These are phyloP conservation scores for Houttuynia cordata DNA, from an alignment of 164 flowering plant species.

Conservation along the genomic window DNA sequence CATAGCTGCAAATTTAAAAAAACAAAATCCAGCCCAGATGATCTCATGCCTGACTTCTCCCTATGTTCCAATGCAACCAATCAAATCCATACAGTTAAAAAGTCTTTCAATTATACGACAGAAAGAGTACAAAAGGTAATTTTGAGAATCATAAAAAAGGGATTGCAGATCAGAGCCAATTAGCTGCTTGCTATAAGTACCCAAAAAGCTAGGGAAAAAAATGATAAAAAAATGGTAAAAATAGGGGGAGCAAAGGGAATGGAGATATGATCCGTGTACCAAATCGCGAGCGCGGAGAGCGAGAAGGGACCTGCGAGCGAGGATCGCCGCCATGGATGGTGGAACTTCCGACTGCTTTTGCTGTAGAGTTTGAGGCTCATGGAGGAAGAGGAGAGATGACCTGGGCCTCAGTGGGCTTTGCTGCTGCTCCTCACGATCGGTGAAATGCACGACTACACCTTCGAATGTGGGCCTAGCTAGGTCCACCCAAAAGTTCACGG, in stretches of 20 bases:
- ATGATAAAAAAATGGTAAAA: neutral
- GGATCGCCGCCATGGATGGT: constrained; percentile 5
- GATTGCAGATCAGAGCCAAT: too few relatives aligned
- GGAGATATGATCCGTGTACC: neutral
- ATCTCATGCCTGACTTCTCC: neutral
- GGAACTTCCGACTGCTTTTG: neutral
- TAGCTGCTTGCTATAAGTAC: neutral
- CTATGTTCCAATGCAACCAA: neutral
- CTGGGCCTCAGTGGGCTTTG: neutral
- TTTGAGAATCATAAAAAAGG: too few relatives aligned
- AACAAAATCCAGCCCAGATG: neutral
- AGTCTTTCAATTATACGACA: too few relatives aligned
- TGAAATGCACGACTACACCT: too few relatives aligned
- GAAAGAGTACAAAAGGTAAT: too few relatives aligned
- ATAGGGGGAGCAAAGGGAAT: neutral
- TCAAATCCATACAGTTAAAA: too few relatives aligned
- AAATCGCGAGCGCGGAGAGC: constrained; percentile 5
- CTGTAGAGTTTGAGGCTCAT: neutral
- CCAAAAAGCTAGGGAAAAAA: neutral
- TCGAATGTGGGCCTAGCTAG: too few relatives aligned
- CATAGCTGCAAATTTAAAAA: neutral
- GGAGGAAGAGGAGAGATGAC: neutral
- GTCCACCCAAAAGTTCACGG: too few relatives aligned
- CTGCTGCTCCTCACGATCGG: too few relatives aligned
- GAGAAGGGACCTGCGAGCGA: constrained; percentile 4